Evolutionary conservation across 345 rosid species (phyloP).

Genomic region (Linum tenue): DNA sequence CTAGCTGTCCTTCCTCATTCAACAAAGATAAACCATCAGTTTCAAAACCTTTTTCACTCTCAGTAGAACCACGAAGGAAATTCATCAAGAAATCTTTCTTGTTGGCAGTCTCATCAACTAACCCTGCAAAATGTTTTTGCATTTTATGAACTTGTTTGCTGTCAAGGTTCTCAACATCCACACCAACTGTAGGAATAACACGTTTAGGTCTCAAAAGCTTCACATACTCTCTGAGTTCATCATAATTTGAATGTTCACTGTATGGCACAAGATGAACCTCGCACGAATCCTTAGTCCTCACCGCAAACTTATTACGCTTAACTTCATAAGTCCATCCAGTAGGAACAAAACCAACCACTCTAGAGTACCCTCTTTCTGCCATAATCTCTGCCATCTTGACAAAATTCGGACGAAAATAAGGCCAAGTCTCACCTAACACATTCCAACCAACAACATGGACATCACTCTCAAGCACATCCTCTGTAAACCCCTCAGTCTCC

Average conservation of each 20-base stretch:
- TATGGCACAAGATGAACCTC: slow-evolving; percentile 93
- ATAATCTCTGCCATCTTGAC: slow-evolving; percentile 65
- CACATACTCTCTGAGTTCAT: slow-evolving; percentile 78
- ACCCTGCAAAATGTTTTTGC: slow-evolving; percentile 64
- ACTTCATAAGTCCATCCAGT: slow-evolving; percentile 96
- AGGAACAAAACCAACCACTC: slow-evolving; percentile 81
- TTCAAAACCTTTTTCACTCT: slow-evolving; percentile 26
- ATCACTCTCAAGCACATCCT: slow-evolving; percentile 47
- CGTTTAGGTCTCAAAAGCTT: slow-evolving; percentile 67
- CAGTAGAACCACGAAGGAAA: slow-evolving; percentile 31
- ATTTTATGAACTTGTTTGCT: slow-evolving; percentile 42
- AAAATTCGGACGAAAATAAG: slow-evolving; percentile 76
- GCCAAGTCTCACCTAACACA: slow-evolving; percentile 90
- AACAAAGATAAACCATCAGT: slow-evolving; percentile 9
- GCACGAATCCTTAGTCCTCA: slow-evolving; percentile 50
- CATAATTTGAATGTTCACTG: slow-evolving; percentile 84
- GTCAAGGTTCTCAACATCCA: slow-evolving; percentile 53
- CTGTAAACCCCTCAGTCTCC: slow-evolving; percentile 47
- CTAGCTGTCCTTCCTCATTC: slow-evolving; percentile 16
- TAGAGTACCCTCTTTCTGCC: slow-evolving; percentile 64
- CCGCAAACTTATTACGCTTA: slow-evolving; percentile 60
- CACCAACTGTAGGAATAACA: slow-evolving; percentile 72
- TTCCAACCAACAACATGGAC: slow-evolving; percentile 96
- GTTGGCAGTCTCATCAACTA: slow-evolving; percentile 79
- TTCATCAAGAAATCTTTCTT: slow-evolving; percentile 61